These are phyloP conservation scores for Saturnispora hagleri DNA, from an alignment of 805 yeast genomes.

Conservation along the genomic window DNA sequence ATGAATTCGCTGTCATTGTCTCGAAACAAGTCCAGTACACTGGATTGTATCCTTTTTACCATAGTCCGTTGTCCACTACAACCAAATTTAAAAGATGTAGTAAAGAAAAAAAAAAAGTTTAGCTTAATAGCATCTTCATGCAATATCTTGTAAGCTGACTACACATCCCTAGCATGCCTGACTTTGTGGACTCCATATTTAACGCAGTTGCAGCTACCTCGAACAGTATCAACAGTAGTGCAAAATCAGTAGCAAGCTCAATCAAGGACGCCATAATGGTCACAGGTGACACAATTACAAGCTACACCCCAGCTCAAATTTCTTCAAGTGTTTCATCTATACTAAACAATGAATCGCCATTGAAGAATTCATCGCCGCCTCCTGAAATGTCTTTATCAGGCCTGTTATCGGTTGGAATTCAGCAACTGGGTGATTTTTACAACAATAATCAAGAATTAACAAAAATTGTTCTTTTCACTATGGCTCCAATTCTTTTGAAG, in stretches of 20 bases:
- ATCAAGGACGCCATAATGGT: background rate
- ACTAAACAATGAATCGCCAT: background rate
- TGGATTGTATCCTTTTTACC: slow-evolving; percentile 2
- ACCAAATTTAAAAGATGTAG: background rate
- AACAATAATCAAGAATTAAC: background rate
- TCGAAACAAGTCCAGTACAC: slow-evolving; percentile 11
- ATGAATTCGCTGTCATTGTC: slow-evolving; percentile 15
- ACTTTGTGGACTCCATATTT: slow-evolving; percentile 16
- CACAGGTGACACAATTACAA: background rate
- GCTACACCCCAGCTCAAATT: background rate
- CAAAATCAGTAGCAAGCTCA: background rate
- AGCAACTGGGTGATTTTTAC: background rate
- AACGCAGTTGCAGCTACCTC: background rate
- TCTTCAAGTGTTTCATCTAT: background rate
- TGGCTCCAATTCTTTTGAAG: background rate
- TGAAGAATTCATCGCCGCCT: background rate
- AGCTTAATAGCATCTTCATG: background rate
- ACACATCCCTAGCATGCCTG: slow-evolving; percentile 12
- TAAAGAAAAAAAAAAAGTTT: background rate
- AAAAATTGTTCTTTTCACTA: background rate
- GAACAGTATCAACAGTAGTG: background rate
- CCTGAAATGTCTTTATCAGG: background rate
- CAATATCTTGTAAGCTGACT: background rate
- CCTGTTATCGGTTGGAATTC: background rate
- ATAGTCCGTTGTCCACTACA: background rate